phyloP scores from a whole-genome alignment of 192 early-diverging fungal genomes.

The Rhizophagus prolifer region DNA sequence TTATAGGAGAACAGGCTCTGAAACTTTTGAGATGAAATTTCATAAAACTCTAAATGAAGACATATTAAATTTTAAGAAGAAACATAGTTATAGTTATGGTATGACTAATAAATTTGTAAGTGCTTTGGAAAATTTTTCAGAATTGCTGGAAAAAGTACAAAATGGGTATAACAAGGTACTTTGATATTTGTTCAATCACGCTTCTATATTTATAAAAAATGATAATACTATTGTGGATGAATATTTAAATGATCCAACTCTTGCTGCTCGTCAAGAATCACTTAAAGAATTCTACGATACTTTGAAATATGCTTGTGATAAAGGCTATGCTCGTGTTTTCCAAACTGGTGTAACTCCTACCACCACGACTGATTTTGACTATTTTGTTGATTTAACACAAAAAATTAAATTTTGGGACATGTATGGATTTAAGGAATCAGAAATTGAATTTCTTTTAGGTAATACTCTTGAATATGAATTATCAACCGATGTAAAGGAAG shows the following conservation, averaged over 20 bases:
- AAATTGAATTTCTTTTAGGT: constrained; percentile 17
- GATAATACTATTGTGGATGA: background rate
- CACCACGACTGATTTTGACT: background rate
- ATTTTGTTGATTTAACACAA: constrained; percentile 7
- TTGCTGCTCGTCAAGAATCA: background rate
- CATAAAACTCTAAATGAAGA: too few relatives aligned
- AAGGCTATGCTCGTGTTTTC: constrained; percentile 7
- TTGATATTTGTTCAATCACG: too few relatives aligned
- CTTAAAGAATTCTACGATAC: constrained; percentile 10
- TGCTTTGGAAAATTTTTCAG: background rate
- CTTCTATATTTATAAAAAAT: background rate
- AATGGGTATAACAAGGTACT: too few relatives aligned
- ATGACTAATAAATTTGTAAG: too few relatives aligned
- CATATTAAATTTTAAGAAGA: too few relatives aligned
- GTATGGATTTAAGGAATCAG: constrained; percentile 26
- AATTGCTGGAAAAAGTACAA: too few relatives aligned
- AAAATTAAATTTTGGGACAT: constrained; percentile 23
- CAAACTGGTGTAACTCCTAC: constrained; percentile 23
- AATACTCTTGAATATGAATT: constrained; percentile 13
- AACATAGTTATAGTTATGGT: too few relatives aligned
- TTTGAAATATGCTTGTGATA: constrained; percentile 18
- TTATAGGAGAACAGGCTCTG: background rate
- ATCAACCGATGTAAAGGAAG: constrained; percentile 14
- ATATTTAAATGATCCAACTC: background rate
- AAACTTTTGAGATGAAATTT: too few relatives aligned